Evolutionary conservation across 2,329 filamentous ascomycete genomes (phyloP).

Genomic region (Cladosporium oxysporum): DNA sequence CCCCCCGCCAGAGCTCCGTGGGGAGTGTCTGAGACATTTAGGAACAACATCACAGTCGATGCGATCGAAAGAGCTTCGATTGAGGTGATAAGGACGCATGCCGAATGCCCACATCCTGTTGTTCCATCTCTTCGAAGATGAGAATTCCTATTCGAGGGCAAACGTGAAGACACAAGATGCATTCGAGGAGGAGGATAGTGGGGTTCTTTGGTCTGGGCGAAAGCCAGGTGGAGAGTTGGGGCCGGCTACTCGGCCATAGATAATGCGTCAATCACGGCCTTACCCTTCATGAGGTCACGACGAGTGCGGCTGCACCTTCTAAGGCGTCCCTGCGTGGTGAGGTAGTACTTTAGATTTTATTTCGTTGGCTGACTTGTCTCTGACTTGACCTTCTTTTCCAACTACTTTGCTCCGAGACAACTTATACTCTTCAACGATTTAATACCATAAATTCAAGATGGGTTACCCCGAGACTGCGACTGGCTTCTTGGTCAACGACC

Average conservation of each 20-base stretch:
- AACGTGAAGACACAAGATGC: neutral
- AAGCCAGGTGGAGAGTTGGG: slow-evolving; percentile 12
- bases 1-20: neutral
- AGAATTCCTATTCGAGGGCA: neutral
- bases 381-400: slow-evolving; percentile 24
- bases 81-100: neutral
- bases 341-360: slow-evolving; percentile 12
- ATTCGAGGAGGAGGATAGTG: neutral
- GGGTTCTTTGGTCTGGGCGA: slow-evolving; percentile 13
- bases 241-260: slow-evolving; percentile 17
- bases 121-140: neutral
- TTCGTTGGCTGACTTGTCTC: neutral
- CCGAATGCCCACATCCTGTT: neutral
- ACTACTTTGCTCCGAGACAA: neutral
- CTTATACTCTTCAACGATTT: neutral
- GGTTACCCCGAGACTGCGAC: slow-evolving; percentile 54
- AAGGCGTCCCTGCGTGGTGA: neutral
- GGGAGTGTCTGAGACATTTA: neutral
- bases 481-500: slow-evolving; percentile 51
- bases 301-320: slow-evolving; percentile 9
- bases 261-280: slow-evolving; percentile 18
- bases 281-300: slow-evolving; percentile 20
- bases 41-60: neutral
- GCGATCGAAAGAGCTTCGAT: neutral
- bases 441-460: slow-evolving; percentile 36